A percentile compares a stretch with the other conserved stretches of the same genome.
Evolutionary conservation across 768 basidiomycete genomes (phyloP).

Genomic region (Tulasnella sp.): DNA sequence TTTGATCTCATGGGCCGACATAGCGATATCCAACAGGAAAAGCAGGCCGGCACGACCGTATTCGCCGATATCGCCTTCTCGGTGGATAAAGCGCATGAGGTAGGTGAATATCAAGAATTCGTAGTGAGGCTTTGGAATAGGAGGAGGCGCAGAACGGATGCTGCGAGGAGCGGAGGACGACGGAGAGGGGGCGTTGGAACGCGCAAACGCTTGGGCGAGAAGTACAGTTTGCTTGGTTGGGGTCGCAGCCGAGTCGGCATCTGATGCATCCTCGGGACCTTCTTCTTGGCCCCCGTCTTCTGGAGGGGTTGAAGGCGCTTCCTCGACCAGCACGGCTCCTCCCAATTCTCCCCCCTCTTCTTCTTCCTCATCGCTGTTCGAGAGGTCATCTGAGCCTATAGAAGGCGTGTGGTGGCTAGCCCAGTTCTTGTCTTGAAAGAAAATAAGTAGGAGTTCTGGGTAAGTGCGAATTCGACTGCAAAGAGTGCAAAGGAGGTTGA

Average conservation of each 20-base stretch:
- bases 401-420: conserved; percentile 64
- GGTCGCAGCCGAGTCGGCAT: conserved; percentile 24
- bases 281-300: neutral
- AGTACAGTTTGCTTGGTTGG: conserved; percentile 20
- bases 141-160: conserved; percentile 39
- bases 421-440: conserved; percentile 94
- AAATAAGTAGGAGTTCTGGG: conserved; percentile 89
- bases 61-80: conserved; percentile 91
- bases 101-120: conserved; percentile 96
- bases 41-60: conserved; percentile 86
- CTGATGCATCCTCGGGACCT: neutral
- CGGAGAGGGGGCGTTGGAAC: conserved; percentile 33
- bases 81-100: conserved; percentile 88
- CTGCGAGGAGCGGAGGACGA: conserved; percentile 60
- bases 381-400: conserved; percentile 38
- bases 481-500: conserved; percentile 84
- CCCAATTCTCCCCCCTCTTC: conserved; percentile 38
- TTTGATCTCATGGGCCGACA: conserved; percentile 56
- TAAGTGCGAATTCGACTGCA: conserved; percentile 89
- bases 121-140: conserved; percentile 72
- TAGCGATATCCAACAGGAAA: conserved; percentile 94
- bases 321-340: conserved; percentile 29
- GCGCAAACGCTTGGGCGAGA: neutral
- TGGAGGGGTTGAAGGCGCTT: conserved; percentile 10
- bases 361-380: conserved; percentile 59